A percentile compares a stretch with the other conserved stretches of the same genome.
Evolutionary conservation across 495 filamentous ascomycete species (phyloP).

Genomic region (Aspergillus heteromorphus): DNA sequence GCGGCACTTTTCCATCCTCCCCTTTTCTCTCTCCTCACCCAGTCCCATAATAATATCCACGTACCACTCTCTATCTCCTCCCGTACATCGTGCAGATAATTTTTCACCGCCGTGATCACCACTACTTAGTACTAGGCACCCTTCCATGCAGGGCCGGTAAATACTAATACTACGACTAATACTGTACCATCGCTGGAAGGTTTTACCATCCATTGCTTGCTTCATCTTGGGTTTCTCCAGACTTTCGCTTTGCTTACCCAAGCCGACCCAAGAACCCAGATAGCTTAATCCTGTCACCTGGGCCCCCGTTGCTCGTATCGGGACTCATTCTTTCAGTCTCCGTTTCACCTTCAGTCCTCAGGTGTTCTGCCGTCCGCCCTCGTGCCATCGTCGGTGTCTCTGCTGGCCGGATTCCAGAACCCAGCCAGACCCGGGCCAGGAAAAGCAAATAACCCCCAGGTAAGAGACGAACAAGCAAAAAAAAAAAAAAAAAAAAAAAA

Average conservation of each 20-base stretch:
- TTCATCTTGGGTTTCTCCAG: not conserved
- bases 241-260: not conserved
- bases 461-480: not conserved
- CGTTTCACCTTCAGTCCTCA: not conserved
- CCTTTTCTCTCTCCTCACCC: slow-evolving; percentile 5
- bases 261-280: not conserved
- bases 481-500: not conserved
- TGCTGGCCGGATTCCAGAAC: not conserved
- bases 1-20: slow-evolving; percentile 9
- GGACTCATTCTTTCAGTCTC: not conserved
- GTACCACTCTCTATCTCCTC: too few species aligned
- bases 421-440: not conserved
- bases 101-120: not conserved
- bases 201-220: not conserved
- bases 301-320: not conserved
- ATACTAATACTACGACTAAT: too few species aligned
- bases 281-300: slow-evolving; percentile 4
- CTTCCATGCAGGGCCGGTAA: too few species aligned
- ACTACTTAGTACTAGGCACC: too few species aligned
- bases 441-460: too few species aligned
- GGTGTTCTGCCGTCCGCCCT: not conserved
- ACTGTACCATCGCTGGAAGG: not conserved
- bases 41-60: not conserved
- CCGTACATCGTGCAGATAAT: not conserved
- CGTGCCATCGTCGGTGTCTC: not conserved